Base-by-base conservation (phyloP, 768 basidiomycete genomes). In the Boletus sp. region DNA sequence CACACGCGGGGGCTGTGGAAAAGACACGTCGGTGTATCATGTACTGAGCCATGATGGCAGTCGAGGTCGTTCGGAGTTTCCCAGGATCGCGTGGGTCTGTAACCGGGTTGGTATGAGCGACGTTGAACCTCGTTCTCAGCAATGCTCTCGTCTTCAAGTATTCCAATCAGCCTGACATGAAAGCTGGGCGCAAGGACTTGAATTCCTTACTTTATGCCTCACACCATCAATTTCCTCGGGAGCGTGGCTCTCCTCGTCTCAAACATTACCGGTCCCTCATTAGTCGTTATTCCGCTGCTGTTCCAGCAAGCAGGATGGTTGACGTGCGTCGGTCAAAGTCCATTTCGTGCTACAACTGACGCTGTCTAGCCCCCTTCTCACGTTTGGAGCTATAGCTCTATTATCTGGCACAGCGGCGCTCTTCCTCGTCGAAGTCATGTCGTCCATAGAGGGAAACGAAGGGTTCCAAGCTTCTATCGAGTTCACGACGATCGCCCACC, bases 261-360 rank as follows among this genome's bases (percentile, higher is more conserved):
- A 0, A 65, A 61, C 19, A 66, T 61, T 21, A 65, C 64, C 0
- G 64, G 64, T 0, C 64, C 64, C 3, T 65, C 64, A 0, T 32
- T 65, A 19, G 64, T 61, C 21, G 56, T 65, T 4, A 57, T 66
- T 14, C 64, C 64, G 0, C 43, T 64, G 0, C 53, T 65, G 2
- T 65, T 64, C 42, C 64, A 65, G 21, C 64, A 66, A 27, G 64
- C 64, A 38, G 64, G 64, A 53, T 65, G 64, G 64, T 39, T 65
- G 39, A 66, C 61, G 64, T 65, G 34, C 53, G 64, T 57, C 9
- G 1, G 6, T 40, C 47, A 35, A 7, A 15, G 8, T 14, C 25
- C 5, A 13, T 15, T 27, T 39, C n/a, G 2, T 42, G 25, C 27
- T 29, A 1, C 1, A 27, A 9, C 47, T 51, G 2, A 38, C 25